Evolutionary conservation across 176 grass and related monocot species (phyloP), one percentile per base, ranked within the genome.

Genomic region (Elaeis guineensis): DNA sequence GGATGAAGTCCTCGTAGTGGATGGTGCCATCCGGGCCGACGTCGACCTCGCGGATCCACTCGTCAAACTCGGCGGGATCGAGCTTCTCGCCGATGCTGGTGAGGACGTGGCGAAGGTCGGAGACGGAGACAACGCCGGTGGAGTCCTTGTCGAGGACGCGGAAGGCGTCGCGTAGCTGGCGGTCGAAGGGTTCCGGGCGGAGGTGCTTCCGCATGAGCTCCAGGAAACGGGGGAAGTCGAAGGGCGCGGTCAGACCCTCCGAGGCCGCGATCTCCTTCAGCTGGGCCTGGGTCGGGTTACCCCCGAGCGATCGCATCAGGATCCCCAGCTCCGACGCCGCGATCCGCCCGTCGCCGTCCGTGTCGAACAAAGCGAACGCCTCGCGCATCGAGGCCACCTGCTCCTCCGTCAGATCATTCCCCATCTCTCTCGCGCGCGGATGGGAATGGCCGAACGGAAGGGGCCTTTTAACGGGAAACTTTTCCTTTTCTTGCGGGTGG

Each of bases 71-170:
- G 19, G 71, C 71, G 14, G 71, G 71, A 19, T 74, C 71, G 2
- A 74, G 59, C 71, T 74, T 74, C 71, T 74, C 71, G 3, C 71
- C 71, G 21, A 74, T 74, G 23, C 60, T 63, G 50, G 71, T 74
- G 17, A 74, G 58, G 49, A 73, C 70, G 21, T 98, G 93, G 79
- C 87, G 82, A 39, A 98, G 87, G 63, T 98, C 88, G 70, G 88
- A 82, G 50, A 92, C 88, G 68, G 94, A 79, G 64, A 98, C 81
- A 62, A 77, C 76, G 0, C 94, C 88, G 6, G 81, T 92, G 15
- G 70, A 69, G 77, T 98, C 87, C 85, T 98, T 98, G 88, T 98
- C 94, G 57, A 98, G 85, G 73, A 98, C 94, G 67, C 85, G 82
- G 81, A 98, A 98, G 57, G 94, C 94, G 65, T 89, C 82, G 68